Percentiles rank a stretch among this genome's conserved stretches.
These are phyloP conservation scores for Phytophthora cajani DNA, from an alignment of 352 stramenopile species.

Conservation along the genomic window DNA sequence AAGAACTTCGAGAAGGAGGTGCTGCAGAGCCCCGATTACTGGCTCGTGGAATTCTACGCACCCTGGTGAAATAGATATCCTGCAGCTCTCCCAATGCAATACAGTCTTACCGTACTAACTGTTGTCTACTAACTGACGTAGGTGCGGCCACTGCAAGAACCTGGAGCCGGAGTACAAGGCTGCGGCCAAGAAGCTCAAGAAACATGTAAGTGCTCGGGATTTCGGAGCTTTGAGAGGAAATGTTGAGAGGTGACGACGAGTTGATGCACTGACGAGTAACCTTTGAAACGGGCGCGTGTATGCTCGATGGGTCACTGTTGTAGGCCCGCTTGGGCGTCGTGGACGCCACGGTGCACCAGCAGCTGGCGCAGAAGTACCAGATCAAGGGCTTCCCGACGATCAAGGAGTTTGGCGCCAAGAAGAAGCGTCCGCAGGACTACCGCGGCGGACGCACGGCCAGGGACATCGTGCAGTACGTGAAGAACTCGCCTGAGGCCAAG, in stretches of 20 bases:
- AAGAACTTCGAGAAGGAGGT: conserved; percentile 88
- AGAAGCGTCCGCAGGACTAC: conserved; percentile 82
- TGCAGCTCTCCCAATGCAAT: too few species aligned
- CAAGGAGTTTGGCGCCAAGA: conserved; percentile 85
- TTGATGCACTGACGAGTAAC: conserved; percentile 22
- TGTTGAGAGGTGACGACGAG: background rate
- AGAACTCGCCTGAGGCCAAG: conserved; percentile 71
- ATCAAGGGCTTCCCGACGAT: conserved; percentile 85
- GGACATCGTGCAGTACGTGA: conserved; percentile 81
- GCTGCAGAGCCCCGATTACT: conserved; percentile 82
- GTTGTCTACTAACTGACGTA: conserved; percentile 14
- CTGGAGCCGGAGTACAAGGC: conserved; percentile 91
- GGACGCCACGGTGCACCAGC: conserved; percentile 65
- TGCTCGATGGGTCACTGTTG: conserved; percentile 14
- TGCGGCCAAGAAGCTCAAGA: conserved; percentile 87
- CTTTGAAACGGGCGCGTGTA: conserved; percentile 1
- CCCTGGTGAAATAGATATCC: conserved; percentile 63
- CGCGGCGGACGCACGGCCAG: conserved; percentile 61
- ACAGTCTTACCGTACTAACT: background rate
- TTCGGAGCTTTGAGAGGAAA: conserved; percentile 2
- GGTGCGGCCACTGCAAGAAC: conserved; percentile 92
- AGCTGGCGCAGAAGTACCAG: conserved; percentile 78
- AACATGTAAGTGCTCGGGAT: conserved; percentile 44
- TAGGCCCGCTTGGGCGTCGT: conserved; percentile 76
- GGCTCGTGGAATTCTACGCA: conserved; percentile 95